A percentile compares a stretch with the other conserved stretches of the same genome.
Evolutionary conservation across 2,329 filamentous ascomycete species (phyloP).

Genomic region (Podosphaera fusca): DNA sequence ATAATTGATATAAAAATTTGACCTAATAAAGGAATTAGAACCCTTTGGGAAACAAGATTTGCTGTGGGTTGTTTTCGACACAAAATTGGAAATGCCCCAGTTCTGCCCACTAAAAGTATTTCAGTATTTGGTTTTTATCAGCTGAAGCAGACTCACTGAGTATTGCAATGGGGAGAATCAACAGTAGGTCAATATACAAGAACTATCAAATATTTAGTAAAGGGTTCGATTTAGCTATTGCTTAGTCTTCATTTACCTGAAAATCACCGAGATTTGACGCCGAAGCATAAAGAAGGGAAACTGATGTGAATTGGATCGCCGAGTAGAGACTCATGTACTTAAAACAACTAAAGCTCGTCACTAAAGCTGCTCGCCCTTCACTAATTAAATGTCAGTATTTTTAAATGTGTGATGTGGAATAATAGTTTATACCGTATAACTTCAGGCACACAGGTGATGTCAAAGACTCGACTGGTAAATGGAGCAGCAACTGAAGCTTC

Average conservation of each 20-base stretch:
- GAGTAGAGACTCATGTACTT: conserved; percentile 99
- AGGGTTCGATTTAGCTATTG: neutral
- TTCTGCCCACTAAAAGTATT: conserved; percentile 77
- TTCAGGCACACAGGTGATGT: conserved; percentile 84
- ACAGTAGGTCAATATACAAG: conserved; percentile 74
- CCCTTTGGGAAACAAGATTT: conserved; percentile 76
- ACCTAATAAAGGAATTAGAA: conserved; percentile 68
- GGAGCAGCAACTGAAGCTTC: conserved; percentile 96
- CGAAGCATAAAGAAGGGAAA: conserved; percentile 85
- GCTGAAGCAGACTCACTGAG: conserved; percentile 38
- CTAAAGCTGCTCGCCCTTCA: conserved; percentile 78
- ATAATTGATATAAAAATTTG: conserved; percentile 65
- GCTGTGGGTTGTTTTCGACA: conserved; percentile 75
- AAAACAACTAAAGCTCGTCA: conserved; percentile 99
- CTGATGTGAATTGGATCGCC: conserved; percentile 94
- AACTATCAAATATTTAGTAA: conserved; percentile 27
- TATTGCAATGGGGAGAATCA: conserved; percentile 89
- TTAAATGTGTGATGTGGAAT: conserved; percentile 3
- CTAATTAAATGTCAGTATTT: conserved; percentile 17
- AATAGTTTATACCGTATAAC: conserved; percentile 45
- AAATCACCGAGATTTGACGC: conserved; percentile 93
- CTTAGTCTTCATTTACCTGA: conserved; percentile 27
- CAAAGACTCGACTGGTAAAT: conserved; percentile 85
- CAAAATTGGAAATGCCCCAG: conserved; percentile 54
- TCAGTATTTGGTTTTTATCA: conserved; percentile 1